Conservation (phyloP, 306 rosid species). For the Malus orientalis region DNA sequence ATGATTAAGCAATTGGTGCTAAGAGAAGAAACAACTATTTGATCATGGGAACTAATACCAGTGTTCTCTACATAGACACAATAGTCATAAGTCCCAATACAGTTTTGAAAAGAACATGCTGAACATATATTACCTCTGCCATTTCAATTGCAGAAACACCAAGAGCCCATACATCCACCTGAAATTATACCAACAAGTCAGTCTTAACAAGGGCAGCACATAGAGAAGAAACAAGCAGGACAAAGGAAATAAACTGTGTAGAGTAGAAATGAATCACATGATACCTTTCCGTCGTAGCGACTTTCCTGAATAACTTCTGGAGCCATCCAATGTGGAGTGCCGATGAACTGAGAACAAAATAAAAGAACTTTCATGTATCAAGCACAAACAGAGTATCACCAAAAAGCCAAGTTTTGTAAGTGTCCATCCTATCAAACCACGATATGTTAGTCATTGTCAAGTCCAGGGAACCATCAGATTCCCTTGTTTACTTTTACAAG, state of each 20-base stretch:
- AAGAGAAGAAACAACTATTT: slow-evolving; percentile 4
- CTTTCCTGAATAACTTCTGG: slow-evolving; percentile 99
- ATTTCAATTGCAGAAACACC: slow-evolving; percentile 99
- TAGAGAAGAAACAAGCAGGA: slow-evolving; percentile 5
- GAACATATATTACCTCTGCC: slow-evolving; percentile 76
- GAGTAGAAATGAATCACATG: not conserved
- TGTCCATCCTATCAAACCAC: not conserved
- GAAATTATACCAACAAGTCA: not conserved
- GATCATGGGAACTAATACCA: not conserved
- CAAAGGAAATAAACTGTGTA: slow-evolving; percentile 11
- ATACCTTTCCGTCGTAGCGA: slow-evolving; percentile 97
- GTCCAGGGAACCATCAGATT: not conserved
- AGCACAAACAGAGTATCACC: slow-evolving; percentile 4
- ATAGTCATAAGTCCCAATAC: not conserved
- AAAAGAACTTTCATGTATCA: slow-evolving; percentile 17
- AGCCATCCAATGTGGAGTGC: slow-evolving; percentile 99
- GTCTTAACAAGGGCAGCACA: not conserved
- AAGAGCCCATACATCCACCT: slow-evolving; percentile 99
- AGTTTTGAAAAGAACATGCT: not conserved
- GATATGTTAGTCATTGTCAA: not conserved
- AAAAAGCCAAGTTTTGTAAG: not conserved
- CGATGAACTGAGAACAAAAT: slow-evolving; percentile 69
- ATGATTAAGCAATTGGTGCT: not conserved
- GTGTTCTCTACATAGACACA: not conserved
- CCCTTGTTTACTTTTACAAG: not conserved